These are phyloP conservation scores for Silene vulgaris DNA, from an alignment of 179 eudicot genomes.

Conservation along the genomic window DNA sequence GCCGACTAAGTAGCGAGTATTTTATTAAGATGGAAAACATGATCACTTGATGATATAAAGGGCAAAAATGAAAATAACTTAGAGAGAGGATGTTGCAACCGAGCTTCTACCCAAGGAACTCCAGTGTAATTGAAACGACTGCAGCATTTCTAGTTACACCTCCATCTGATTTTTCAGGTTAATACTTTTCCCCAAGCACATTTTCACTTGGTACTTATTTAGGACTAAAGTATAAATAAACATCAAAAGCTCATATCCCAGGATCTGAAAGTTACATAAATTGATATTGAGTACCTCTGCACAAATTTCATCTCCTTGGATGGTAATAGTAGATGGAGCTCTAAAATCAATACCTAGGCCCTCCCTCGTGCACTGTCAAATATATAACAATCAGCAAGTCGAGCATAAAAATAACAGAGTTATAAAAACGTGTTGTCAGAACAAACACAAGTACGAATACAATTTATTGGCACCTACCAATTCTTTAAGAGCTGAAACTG, in stretches of 20 bases:
- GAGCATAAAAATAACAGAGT: background rate
- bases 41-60: too few relatives aligned
- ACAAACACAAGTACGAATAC: background rate
- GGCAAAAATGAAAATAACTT: too few relatives aligned
- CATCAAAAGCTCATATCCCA: background rate
- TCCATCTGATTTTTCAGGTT: too few relatives aligned
- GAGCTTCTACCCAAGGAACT: too few relatives aligned
- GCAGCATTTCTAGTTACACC: too few relatives aligned
- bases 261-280: conserved; percentile 3
- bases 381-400: conserved; percentile 16
- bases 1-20: too few relatives aligned
- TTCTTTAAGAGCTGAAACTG: conserved; percentile 62
- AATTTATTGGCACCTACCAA: conserved; percentile 38
- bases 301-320: conserved; percentile 55
- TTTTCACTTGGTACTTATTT: background rate
- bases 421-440: background rate
- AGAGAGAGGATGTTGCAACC: too few relatives aligned
- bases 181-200: too few relatives aligned
- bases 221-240: background rate
- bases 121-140: too few relatives aligned
- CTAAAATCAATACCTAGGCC: conserved; percentile 64
- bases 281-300: conserved; percentile 48
- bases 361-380: conserved; percentile 59
- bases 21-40: too few relatives aligned
- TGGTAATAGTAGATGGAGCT: conserved; percentile 43